Conservation (phyloP, 83 land plant species). For the Thuja plicata region DNA sequence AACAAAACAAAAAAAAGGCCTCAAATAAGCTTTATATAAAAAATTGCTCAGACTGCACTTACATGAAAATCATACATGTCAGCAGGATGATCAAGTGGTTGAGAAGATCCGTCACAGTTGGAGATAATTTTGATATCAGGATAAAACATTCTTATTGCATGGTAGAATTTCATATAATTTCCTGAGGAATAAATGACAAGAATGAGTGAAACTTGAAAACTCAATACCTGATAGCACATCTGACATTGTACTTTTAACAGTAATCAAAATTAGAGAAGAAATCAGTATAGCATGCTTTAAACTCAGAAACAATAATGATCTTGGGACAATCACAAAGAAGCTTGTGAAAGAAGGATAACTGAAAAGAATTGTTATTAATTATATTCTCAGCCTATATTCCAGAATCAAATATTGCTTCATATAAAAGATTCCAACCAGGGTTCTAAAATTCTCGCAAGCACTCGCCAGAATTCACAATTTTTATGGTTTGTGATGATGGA, state of each 20-base stretch:
- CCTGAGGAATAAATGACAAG: conserved; percentile 33
- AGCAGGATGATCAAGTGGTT: conserved; percentile 79
- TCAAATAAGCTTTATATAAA: too few species aligned
- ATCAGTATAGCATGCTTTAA: not conserved
- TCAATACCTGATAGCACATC: not conserved
- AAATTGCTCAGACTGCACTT: not conserved
- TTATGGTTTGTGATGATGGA: too few species aligned
- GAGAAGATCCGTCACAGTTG: conserved; percentile 84
- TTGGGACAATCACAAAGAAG: not conserved
- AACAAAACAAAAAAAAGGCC: not conserved
- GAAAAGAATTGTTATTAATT: not conserved
- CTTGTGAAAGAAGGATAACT: not conserved
- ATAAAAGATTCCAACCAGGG: too few species aligned
- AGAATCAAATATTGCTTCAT: not conserved
- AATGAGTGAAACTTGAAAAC: not conserved
- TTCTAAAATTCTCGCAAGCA: too few species aligned
- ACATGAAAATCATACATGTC: conserved; percentile 95
- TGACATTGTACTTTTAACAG: not conserved
- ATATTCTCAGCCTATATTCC: not conserved
- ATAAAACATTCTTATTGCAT: conserved; percentile 66
- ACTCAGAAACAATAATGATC: not conserved
- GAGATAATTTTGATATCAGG: conserved; percentile 82
- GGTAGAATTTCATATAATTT: conserved; percentile 80
- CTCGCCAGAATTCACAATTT: too few species aligned
- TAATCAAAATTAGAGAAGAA: not conserved